Evolutionary conservation across 139 green algal species (phyloP).

Genomic region (Mesotaenium endlicherianum): DNA sequence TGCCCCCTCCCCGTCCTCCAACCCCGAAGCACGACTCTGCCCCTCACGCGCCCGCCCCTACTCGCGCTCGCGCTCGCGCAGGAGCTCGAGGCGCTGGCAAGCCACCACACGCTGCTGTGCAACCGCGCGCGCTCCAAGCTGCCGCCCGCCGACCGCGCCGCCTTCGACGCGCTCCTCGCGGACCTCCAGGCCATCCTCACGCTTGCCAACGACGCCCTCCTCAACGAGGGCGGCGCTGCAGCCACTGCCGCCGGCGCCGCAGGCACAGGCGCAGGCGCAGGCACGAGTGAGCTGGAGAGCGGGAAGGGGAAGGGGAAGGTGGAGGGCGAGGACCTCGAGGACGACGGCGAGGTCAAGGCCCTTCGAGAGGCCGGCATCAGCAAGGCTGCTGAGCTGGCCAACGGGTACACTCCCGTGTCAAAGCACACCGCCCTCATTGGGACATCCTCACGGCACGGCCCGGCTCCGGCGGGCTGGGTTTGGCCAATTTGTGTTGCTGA

Average conservation of each 20-base stretch:
- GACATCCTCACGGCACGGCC: too few species aligned
- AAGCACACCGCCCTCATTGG: too few species aligned
- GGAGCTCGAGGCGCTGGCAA: conserved; percentile 32
- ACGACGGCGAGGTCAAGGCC: background rate
- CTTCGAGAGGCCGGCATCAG: conserved; percentile 33
- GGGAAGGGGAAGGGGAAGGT: background rate
- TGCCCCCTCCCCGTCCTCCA: too few species aligned
- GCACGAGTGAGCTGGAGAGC: background rate
- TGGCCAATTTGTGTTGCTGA: too few species aligned
- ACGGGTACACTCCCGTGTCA: too few species aligned
- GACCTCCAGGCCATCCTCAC: conserved; percentile 24
- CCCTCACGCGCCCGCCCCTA: too few species aligned
- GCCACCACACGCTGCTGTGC: conserved; percentile 37
- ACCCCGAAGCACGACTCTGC: too few species aligned
- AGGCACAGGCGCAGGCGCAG: background rate
- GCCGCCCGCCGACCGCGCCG: conserved; percentile 1
- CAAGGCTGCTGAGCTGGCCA: conserved; percentile 28
- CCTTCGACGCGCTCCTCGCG: conserved; percentile 17
- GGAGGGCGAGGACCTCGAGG: background rate
- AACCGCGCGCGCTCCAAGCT: conserved; percentile 20
- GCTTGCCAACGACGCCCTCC: too few species aligned
- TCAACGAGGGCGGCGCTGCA: too few species aligned
- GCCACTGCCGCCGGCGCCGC: too few species aligned
- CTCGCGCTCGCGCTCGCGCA: background rate
- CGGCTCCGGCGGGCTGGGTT: too few species aligned